Base-by-base conservation (phyloP, 1,139 yeast genomes). In the Protomyces pachydermus region DNA sequence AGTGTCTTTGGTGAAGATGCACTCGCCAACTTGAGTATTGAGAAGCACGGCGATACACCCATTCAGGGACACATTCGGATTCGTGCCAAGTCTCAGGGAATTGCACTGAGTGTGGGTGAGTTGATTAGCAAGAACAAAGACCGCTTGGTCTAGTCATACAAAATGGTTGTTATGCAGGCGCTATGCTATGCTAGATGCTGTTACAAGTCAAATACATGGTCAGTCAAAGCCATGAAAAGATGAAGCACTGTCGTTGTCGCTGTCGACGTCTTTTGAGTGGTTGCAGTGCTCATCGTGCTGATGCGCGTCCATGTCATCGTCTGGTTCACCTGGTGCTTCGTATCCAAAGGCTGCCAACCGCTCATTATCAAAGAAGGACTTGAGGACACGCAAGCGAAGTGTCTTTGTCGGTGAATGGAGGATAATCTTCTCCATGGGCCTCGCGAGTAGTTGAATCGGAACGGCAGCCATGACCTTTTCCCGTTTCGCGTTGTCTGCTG, bases 1-100 rank as follows among this genome's bases (percentile, higher is more conserved):
- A 88, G 97, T 18, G 86, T 96, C 12, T 95, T 95, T 76, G 98
- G 98, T 58, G 99, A 95, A 76, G 98, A 93, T 74, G 98, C 97
- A 0, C 82, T 95, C 74, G 98, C 98, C 66, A 95, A 95, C 73
- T 79, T 95, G 75, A 90, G 97, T 78, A 88, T 93, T 73, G 98
- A 95, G 75, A 86, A 85, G 76, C 85, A 86, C 69, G 78, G 81
- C 9, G 67, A 69, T 39, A 93, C 93, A 18, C 86, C 87, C 65
- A 87, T 95, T 67, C 83, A 88, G 67, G 99, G 99, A 10, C 97
- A 91, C 73, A 96, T 93, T 56, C 86, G 98, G 78, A 91, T 95
- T 72, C 85, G 99, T 78, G 88, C 97, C 39, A 93, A 93, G 83
- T 97, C 98, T 35, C 98, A 95, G 80, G 98, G 98, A 2, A 82